Conservation (phyloP, 192 early-diverging fungal species). For the Coemansia pectinata region DNA sequence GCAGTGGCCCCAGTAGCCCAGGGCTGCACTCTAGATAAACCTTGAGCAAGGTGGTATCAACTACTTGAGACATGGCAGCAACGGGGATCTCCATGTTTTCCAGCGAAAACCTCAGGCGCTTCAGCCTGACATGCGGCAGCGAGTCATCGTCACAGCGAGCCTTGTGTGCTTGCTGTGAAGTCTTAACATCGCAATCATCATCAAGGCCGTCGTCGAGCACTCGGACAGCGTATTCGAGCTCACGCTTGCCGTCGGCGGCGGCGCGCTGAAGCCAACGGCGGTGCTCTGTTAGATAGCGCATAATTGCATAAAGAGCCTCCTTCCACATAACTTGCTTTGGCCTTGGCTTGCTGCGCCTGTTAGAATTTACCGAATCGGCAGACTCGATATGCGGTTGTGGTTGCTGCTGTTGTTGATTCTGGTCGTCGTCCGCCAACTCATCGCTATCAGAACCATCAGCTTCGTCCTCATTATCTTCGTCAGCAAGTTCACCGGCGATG, state of each 20-base stretch:
- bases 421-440: slow-evolving; percentile 7
- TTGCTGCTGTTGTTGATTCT: neutral
- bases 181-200: slow-evolving; percentile 31
- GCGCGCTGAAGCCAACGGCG: slow-evolving; percentile 71
- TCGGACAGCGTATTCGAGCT: slow-evolving; percentile 43
- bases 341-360: neutral
- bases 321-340: slow-evolving; percentile 25
- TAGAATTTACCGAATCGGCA: slow-evolving; percentile 1
- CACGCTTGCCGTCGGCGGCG: slow-evolving; percentile 35
- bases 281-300: slow-evolving; percentile 87
- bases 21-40: slow-evolving; percentile 87
- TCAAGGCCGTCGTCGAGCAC: slow-evolving; percentile 36
- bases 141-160: slow-evolving; percentile 32
- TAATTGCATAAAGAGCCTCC: slow-evolving; percentile 60
- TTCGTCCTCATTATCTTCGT: slow-evolving; percentile 25
- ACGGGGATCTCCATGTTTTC: slow-evolving; percentile 46
- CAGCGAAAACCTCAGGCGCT: slow-evolving; percentile 46
- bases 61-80: slow-evolving; percentile 61
- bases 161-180: slow-evolving; percentile 19
- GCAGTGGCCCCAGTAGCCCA: slow-evolving; percentile 83
- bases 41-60: slow-evolving; percentile 91
- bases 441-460: slow-evolving; percentile 12
- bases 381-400: slow-evolving; percentile 1
- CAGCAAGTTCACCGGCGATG: slow-evolving; percentile 64
- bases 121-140: slow-evolving; percentile 42